Percentiles rank a stretch among this genome's conserved stretches.
phyloP scores from a whole-genome alignment of 1,284 basidiomycete species.

The Ceratobasidium sp. region DNA sequence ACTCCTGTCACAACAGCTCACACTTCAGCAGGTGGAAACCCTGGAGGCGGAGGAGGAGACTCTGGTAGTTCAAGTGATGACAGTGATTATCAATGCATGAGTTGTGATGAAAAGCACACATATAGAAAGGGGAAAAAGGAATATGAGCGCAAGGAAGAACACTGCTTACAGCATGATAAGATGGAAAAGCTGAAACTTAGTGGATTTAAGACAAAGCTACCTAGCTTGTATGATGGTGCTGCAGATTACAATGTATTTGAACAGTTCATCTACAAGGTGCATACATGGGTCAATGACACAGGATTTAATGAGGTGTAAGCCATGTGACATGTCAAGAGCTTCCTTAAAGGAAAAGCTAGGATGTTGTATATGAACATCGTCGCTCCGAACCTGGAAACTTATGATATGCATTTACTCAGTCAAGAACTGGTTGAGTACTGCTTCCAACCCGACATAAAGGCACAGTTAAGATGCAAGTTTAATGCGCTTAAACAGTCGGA shows the following conservation, averaged over 20 bases:
- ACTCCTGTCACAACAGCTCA: no score
- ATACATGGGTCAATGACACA: conserved; percentile 29
- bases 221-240: conserved; percentile 25
- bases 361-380: conserved; percentile 29
- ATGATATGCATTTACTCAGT: neutral
- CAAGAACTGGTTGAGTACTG: conserved; percentile 57
- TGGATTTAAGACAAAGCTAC: conserved; percentile 24
- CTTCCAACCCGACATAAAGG: conserved; percentile 57
- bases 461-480: conserved; percentile 47
- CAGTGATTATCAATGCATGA: neutral
- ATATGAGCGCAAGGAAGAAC: neutral
- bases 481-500: conserved; percentile 43
- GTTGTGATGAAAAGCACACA: neutral
- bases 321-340: conserved; percentile 20
- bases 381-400: conserved; percentile 9
- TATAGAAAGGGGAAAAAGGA: conserved; percentile 3
- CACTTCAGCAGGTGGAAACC: neutral
- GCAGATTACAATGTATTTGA: conserved; percentile 33
- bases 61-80: neutral
- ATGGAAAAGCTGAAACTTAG: conserved; percentile 16
- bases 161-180: no score
- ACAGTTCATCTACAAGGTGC: conserved; percentile 27
- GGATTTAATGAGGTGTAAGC: conserved; percentile 8
- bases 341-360: conserved; percentile 37
- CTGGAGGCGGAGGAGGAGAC: neutral